A percentile compares a stretch with the other conserved stretches of the same genome.
Conservation (phyloP, 2,329 filamentous ascomycete genomes). For the Cladosporium sp. region DNA sequence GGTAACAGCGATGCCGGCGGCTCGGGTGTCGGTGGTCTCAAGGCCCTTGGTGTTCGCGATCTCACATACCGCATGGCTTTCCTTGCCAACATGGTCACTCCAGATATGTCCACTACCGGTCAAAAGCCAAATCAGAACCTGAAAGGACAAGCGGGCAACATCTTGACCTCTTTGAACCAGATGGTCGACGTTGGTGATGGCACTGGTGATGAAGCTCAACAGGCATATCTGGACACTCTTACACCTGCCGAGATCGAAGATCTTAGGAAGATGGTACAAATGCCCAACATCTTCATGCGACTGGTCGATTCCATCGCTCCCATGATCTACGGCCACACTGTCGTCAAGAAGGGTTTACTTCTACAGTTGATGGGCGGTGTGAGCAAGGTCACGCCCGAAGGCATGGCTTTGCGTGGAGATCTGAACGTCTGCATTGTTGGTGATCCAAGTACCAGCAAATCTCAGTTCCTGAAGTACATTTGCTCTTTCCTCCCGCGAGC, state of each 20-base stretch:
- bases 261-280: slow-evolving; percentile 87
- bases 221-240: slow-evolving; percentile 80
- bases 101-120: slow-evolving; percentile 77
- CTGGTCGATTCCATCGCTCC: slow-evolving; percentile 91
- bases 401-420: slow-evolving; percentile 92
- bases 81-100: slow-evolving; percentile 90
- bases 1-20: slow-evolving; percentile 66
- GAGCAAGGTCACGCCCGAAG: slow-evolving; percentile 84
- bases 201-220: slow-evolving; percentile 79
- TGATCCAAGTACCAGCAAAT: slow-evolving; percentile 94
- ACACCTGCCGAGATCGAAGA: slow-evolving; percentile 86
- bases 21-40: slow-evolving; percentile 79
- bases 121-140: slow-evolving; percentile 62
- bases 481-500: slow-evolving; percentile 94
- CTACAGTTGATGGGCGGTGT: slow-evolving; percentile 96
- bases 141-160: slow-evolving; percentile 73
- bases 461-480: slow-evolving; percentile 96
- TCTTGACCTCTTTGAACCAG: slow-evolving; percentile 78
- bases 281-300: slow-evolving; percentile 88
- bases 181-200: slow-evolving; percentile 63
- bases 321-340: slow-evolving; percentile 94
- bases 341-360: slow-evolving; percentile 94
- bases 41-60: slow-evolving; percentile 89
- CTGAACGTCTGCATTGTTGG: slow-evolving; percentile 99
- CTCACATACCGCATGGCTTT: slow-evolving; percentile 96